Base-by-base conservation (phyloP, 768 basidiomycete genomes). In the Pleurotus sapidus region DNA sequence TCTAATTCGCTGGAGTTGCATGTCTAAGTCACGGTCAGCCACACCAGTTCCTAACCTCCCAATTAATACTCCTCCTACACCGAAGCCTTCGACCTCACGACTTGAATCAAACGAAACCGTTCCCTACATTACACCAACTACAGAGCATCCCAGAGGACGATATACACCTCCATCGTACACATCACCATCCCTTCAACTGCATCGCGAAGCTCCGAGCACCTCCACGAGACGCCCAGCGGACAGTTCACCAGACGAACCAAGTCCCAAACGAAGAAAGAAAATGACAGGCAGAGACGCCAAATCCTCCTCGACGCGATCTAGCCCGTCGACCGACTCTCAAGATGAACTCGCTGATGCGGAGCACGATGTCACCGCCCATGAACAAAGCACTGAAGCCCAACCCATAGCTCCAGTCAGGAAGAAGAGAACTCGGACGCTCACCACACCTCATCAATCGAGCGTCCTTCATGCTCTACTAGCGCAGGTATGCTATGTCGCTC, bases 391-490 rank as follows among this genome's bases (percentile, higher is more conserved):
- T 23, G 77, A 77, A 61, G 67, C 64, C 55, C 69, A 68, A 57
- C 67, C 71, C 15, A 66, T 68, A 24, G 65, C 74, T 25, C 83
- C 83, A 49, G 80, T 83, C 60, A 91, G 91, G 79, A 90, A 90
- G 72, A 92, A 91, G 65, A 81, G 92, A 56, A 94, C 92, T 27
- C 78, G 89, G 47, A 90, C 88, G 23, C 75, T 94, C 56, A 94
- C 92, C 40, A 94, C 92, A 7, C 90, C 92, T 6, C 89, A 93
- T 65, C 92, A 94, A 68, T 86, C 92, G 55, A 88, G 89, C 11
- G 91, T 92, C n/a, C 77, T 94, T 17, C 91, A 93, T 63, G 88
- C 88, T 4, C 79, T 94, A 46, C 81, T 94, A n/a, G 88, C 89
- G 30, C 86, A 93, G 85, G 92, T 93, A 73, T 62, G 70, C 56